Conservation (phyloP, 495 filamentous ascomycete species). For the Aspergillus haitiensis region DNA sequence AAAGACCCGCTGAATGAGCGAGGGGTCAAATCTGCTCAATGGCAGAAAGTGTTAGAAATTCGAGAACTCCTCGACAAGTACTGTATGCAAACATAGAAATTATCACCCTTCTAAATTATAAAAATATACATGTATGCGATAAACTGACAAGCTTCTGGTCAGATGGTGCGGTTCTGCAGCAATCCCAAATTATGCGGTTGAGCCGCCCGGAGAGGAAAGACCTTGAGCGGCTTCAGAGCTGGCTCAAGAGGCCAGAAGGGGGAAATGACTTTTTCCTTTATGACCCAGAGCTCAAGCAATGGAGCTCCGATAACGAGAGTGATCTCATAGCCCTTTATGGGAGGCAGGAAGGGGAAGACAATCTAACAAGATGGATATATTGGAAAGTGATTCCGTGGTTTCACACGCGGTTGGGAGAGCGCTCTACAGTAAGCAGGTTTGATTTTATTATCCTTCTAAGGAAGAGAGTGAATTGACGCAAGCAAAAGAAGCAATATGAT, state of each 20-base stretch:
- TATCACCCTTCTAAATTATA: background rate
- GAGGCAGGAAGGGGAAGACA: constrained; percentile 7
- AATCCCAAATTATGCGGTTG: constrained; percentile 5
- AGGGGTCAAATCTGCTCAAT: background rate
- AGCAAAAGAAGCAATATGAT: background rate
- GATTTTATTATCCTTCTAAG: background rate
- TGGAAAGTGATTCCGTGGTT: constrained; percentile 1
- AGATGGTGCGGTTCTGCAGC: constrained; percentile 8
- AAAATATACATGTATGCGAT: background rate
- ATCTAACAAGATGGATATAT: constrained; percentile 12
- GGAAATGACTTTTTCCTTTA: background rate
- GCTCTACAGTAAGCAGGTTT: constrained; percentile 11
- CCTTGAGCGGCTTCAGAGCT: background rate
- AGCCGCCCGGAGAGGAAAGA: constrained; percentile 5
- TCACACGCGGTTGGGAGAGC: constrained; percentile 18
- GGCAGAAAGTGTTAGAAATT: background rate
- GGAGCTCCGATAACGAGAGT: background rate
- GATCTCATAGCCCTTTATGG: constrained; percentile 3
- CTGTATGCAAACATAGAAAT: background rate
- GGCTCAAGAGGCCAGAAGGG: constrained; percentile 3
- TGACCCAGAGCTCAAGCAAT: background rate
- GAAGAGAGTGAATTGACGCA: background rate
- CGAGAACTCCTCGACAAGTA: constrained; percentile 4
- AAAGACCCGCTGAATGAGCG: background rate
- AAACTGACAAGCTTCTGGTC: background rate